Evolutionary conservation across 805 yeast genomes (phyloP).

Genomic region (Hanseniaspora meyeri): DNA sequence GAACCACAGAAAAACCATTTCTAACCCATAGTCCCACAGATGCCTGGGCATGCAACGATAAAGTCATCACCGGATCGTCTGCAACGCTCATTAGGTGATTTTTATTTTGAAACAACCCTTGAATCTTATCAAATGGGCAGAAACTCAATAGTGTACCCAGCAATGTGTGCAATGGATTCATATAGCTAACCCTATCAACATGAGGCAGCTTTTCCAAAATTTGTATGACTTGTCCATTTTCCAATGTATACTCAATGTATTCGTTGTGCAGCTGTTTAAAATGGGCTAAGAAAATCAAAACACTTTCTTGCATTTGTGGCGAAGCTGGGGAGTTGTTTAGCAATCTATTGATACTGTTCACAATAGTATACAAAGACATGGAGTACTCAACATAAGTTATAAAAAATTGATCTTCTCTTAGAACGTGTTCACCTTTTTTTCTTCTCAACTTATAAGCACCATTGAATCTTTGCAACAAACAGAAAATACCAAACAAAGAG

Average conservation of each 20-base stretch:
- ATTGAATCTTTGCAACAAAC: conserved; percentile 44
- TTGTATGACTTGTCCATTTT: conserved; percentile 22
- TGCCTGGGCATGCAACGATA: conserved; percentile 51
- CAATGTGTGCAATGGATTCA: conserved; percentile 49
- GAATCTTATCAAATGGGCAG: conserved; percentile 20
- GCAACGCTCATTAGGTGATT: conserved; percentile 37
- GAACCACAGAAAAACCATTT: conserved; percentile 47
- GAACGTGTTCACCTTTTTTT: conserved; percentile 58
- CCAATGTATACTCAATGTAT: conserved; percentile 17
- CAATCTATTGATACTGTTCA: conserved; percentile 29
- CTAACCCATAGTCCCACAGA: conserved; percentile 60
- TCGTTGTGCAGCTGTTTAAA: conserved; percentile 17
- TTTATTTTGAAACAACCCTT: conserved; percentile 18
- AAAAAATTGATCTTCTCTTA: conserved; percentile 41
- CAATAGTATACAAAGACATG: conserved; percentile 33
- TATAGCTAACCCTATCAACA: conserved; percentile 39
- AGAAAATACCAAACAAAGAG: conserved; percentile 32
- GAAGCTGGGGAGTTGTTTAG: conserved; percentile 6
- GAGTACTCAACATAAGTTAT: conserved; percentile 40
- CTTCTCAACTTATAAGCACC: conserved; percentile 45
- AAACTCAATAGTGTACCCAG: conserved; percentile 33
- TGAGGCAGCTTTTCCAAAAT: conserved; percentile 34
- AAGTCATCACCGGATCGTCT: conserved; percentile 46
- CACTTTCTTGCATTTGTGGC: conserved; percentile 24
- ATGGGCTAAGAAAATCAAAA: conserved; percentile 28